Evolutionary conservation across 345 rosid species (phyloP).

Genomic region (Balakata baccata): DNA sequence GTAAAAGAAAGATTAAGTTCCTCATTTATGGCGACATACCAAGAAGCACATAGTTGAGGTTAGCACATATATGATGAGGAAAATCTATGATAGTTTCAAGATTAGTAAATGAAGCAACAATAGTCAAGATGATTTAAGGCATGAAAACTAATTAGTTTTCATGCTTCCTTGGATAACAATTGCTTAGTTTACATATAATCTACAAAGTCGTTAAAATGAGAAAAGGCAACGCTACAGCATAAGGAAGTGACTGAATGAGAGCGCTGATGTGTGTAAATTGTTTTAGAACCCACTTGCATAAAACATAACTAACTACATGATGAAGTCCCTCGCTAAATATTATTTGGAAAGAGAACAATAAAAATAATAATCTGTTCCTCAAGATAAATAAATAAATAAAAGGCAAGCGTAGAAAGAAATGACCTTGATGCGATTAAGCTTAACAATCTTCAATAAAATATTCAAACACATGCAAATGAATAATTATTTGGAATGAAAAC

Average conservation of each 20-base stretch:
- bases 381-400: neutral
- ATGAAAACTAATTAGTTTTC: too few species aligned
- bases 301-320: neutral
- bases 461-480: neutral
- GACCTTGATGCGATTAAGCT: neutral
- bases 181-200: neutral
- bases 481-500: neutral
- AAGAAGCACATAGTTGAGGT: neutral
- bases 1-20: neutral
- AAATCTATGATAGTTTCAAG: neutral
- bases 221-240: neutral
- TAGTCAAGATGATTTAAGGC: neutral
- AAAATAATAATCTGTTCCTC: neutral
- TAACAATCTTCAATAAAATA: neutral
- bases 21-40: neutral
- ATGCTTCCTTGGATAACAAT: neutral
- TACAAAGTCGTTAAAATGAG: neutral
- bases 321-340: neutral
- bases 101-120: neutral
- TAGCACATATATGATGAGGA: neutral
- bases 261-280: neutral
- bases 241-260: neutral
- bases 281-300: too few species aligned
- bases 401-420: neutral
- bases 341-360: neutral